phyloP scores from a whole-genome alignment of 2,329 filamentous ascomycete genomes.

The Xylariaceae sp. region DNA sequence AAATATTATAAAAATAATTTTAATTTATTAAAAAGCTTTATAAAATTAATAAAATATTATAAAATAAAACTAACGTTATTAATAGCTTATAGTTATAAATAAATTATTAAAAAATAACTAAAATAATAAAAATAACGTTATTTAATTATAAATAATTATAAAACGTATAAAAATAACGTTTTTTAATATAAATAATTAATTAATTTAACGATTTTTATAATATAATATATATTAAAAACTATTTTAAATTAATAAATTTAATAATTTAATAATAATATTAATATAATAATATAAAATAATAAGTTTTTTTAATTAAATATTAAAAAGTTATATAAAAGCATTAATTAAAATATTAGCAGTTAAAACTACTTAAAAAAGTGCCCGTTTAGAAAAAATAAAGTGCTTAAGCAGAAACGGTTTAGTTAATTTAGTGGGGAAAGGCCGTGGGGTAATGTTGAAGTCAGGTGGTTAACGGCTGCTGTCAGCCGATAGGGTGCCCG shows the following conservation, averaged over 20 bases:
- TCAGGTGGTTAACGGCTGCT: too few relatives aligned
- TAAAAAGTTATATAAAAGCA: background rate
- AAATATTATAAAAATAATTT: background rate
- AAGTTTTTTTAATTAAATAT: background rate
- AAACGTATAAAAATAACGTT: background rate
- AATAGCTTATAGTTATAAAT: background rate
- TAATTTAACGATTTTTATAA: background rate
- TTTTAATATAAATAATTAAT: background rate
- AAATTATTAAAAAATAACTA: background rate
- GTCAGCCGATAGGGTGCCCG: too few relatives aligned
- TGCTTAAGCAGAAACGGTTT: too few relatives aligned
- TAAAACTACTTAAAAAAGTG: background rate
- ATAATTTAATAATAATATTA: background rate
- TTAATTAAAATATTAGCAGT: background rate
- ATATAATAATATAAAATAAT: background rate
- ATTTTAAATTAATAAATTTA: background rate
- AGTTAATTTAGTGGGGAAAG: too few relatives aligned
- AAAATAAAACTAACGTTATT: background rate
- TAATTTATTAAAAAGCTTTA: background rate
- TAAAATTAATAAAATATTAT: background rate
- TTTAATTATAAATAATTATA: background rate
- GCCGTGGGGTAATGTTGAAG: too few relatives aligned
- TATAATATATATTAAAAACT: background rate
- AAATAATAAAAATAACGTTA: background rate
- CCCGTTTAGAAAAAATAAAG: too few relatives aligned